Percentiles rank a stretch among this genome's conserved stretches.
These are phyloP conservation scores for Gamsiella multidivaricata DNA, from an alignment of 192 early-diverging fungal species.

Conservation along the genomic window DNA sequence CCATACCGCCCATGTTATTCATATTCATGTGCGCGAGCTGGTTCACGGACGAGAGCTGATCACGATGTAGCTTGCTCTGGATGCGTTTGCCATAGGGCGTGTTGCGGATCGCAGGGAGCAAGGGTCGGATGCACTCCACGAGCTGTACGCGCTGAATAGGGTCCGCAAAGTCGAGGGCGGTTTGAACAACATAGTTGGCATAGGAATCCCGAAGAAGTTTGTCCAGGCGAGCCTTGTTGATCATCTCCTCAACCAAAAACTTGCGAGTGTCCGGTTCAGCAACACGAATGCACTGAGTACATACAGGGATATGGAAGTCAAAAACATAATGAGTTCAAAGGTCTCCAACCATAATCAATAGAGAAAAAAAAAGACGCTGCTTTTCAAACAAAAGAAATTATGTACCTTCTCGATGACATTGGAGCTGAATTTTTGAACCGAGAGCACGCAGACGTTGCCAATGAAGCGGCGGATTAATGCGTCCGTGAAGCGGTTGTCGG, in stretches of 20 bases:
- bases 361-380: conserved; percentile 6
- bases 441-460: conserved; percentile 78
- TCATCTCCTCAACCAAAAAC: conserved; percentile 77
- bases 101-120: conserved; percentile 83
- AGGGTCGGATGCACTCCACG: conserved; percentile 82
- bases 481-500: conserved; percentile 74
- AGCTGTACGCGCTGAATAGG: conserved; percentile 75
- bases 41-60: conserved; percentile 54
- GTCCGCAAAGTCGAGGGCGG: conserved; percentile 84
- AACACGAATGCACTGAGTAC: conserved; percentile 79
- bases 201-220: conserved; percentile 87
- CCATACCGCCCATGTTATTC: conserved; percentile 19
- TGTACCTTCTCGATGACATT: conserved; percentile 92
- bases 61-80: conserved; percentile 79
- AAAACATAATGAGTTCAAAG: not conserved
- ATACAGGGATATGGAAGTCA: not conserved
- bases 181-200: conserved; percentile 94
- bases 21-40: conserved; percentile 29
- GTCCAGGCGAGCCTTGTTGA: conserved; percentile 79
- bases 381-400: not conserved
- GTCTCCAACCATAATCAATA: not conserved
- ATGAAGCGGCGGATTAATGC: conserved; percentile 79
- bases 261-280: conserved; percentile 76
- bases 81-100: conserved; percentile 93
- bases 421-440: conserved; percentile 91